phyloP scores from a whole-genome alignment of 108 stramenopile species.

The Skeletonema grethae region DNA sequence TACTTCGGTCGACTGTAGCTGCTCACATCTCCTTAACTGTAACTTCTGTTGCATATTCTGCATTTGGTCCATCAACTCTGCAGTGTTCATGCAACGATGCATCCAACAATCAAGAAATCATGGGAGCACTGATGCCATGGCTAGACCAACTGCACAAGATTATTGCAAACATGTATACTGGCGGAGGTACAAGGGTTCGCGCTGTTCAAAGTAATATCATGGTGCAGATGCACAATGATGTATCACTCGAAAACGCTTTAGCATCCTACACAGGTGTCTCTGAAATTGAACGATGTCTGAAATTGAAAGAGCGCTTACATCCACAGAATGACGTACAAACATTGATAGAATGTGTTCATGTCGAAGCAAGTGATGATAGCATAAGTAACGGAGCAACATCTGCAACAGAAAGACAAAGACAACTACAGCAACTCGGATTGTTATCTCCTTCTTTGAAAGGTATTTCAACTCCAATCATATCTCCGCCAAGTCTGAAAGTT shows the following conservation, averaged over 20 bases:
- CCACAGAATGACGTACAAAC: conserved; percentile 24
- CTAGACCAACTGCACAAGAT: conserved; percentile 35
- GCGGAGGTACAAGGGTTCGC: conserved; percentile 5
- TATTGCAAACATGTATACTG: conserved; percentile 31
- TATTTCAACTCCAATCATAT: neutral
- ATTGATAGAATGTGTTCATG: conserved; percentile 34
- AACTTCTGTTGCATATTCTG: conserved; percentile 27
- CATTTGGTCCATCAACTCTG: conserved; percentile 15
- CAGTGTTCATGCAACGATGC: neutral
- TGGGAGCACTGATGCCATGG: conserved; percentile 39
- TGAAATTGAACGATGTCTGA: conserved; percentile 32
- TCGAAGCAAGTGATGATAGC: conserved; percentile 45
- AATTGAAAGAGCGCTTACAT: conserved; percentile 27
- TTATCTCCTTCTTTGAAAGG: conserved; percentile 1
- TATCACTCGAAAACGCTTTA: conserved; percentile 34
- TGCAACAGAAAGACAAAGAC: neutral
- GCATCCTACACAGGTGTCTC: conserved; percentile 13
- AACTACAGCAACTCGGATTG: neutral
- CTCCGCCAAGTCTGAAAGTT: conserved; percentile 20
- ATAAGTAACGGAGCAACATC: conserved; percentile 8
- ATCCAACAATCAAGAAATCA: neutral
- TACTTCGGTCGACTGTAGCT: conserved; percentile 15
- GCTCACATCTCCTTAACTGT: conserved; percentile 22
- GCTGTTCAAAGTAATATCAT: conserved; percentile 2
- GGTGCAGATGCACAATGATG: conserved; percentile 28